Evolutionary conservation across 148 eudicot species (phyloP).

Genomic region (Hydrangea macrophylla): DNA sequence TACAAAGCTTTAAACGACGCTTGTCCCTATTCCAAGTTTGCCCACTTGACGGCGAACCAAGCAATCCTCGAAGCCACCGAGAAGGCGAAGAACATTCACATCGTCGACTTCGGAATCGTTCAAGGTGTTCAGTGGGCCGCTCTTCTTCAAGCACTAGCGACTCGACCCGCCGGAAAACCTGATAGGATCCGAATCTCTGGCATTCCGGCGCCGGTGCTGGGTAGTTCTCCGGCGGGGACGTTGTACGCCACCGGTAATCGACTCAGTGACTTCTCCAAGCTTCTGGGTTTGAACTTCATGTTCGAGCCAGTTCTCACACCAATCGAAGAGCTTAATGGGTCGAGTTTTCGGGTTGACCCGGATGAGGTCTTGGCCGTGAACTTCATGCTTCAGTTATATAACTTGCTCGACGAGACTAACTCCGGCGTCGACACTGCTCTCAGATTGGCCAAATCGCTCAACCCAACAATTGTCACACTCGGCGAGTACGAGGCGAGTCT

Average conservation of each 20-base stretch:
- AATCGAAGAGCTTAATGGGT: constrained; percentile 37
- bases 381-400: constrained; percentile 86
- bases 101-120: constrained; percentile 84
- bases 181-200: constrained; percentile 68
- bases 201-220: constrained; percentile 67
- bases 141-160: constrained; percentile 77
- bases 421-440: constrained; percentile 50
- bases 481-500: constrained; percentile 84
- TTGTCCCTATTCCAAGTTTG: constrained; percentile 77
- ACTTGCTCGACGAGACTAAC: constrained; percentile 46
- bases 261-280: constrained; percentile 67
- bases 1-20: constrained; percentile 90
- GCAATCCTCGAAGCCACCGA: constrained; percentile 85
- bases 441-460: constrained; percentile 57
- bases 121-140: constrained; percentile 99
- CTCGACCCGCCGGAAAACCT: constrained; percentile 84
- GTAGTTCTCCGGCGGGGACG: constrained; percentile 36
- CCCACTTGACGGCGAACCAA: constrained; percentile 90
- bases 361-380: constrained; percentile 76
- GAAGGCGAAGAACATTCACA: constrained; percentile 53
- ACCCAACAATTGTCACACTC: constrained; percentile 62
- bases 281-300: constrained; percentile 56
- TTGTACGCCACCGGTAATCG: constrained; percentile 72
- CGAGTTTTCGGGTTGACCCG: constrained; percentile 40
- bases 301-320: constrained; percentile 61